Evolutionary conservation across 441 rosid genomes (phyloP).

Genomic region (Adansonia grandidieri): DNA sequence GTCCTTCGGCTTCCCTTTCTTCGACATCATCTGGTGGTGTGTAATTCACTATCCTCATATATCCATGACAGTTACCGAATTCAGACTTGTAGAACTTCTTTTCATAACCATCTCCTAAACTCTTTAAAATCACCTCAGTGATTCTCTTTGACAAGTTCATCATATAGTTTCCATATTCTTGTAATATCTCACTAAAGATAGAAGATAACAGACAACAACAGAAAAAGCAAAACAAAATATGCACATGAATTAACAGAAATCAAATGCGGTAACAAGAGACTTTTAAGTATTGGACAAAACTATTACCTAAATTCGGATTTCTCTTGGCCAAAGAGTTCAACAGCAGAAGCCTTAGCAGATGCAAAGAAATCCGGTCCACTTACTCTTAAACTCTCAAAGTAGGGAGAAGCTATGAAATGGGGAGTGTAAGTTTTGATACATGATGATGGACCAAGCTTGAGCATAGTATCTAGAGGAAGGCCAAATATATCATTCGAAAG

Average conservation of each 20-base stretch:
- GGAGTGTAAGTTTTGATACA: slow-evolving; percentile 55
- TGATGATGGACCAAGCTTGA: slow-evolving; percentile 62
- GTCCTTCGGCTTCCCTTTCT: slow-evolving; percentile 65
- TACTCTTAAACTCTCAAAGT: slow-evolving; percentile 63
- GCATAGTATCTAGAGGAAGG: slow-evolving; percentile 58
- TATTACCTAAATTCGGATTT: slow-evolving; percentile 52
- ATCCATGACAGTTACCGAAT: slow-evolving; percentile 62
- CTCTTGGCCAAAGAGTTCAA: slow-evolving; percentile 48
- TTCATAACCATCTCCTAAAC: slow-evolving; percentile 50
- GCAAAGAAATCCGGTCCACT: slow-evolving; percentile 63
- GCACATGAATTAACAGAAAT: slow-evolving; percentile 6
- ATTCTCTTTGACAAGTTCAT: slow-evolving; percentile 54
- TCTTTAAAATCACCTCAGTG: slow-evolving; percentile 46
- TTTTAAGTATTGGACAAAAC: neutral
- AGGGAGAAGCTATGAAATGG: slow-evolving; percentile 69
- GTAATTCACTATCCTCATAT: slow-evolving; percentile 66
- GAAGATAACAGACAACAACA: neutral
- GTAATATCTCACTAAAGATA: slow-evolving; percentile 46
- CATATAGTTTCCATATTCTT: slow-evolving; percentile 64
- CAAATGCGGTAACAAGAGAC: neutral
- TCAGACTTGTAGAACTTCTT: slow-evolving; percentile 46
- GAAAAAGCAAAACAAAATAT: neutral
- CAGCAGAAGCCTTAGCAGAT: slow-evolving; percentile 54
- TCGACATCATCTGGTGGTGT: slow-evolving; percentile 52
- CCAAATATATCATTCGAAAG: slow-evolving; percentile 51